Evolutionary conservation across 2,329 filamentous ascomycete genomes (phyloP), one percentile per base, ranked within the genome.

Genomic region (Calonectria montana): DNA sequence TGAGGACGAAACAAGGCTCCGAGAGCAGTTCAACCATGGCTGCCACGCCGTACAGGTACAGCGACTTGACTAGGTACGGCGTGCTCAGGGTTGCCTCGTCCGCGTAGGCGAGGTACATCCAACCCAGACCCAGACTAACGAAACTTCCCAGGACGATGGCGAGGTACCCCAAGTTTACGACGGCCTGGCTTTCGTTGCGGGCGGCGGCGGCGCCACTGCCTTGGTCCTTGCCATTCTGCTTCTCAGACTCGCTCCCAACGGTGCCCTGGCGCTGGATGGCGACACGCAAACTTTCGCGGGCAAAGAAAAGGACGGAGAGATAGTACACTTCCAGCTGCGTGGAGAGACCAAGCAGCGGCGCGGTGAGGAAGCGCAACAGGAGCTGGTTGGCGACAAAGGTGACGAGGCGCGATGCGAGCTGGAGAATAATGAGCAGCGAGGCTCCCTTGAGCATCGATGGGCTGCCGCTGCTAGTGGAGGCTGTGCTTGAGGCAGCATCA

Each of bases 371-470:
- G 41, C 96, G 94, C 9, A 99, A 89, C 35, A 99, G 90, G 43
- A 97, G 83, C 83, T 99, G 96, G 84, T 98, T 99, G 81, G 97
- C 94, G 76, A 93, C 84, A 84, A 99, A 99, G 27, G 96, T 98
- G 74, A 97, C 86, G 67, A 93, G 92, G 72, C 96, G 93, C n/a
- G 96, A 98, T 53, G 89, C 88, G 74, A 99, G 88, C 84, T 98
- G 97, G 53, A 98, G 91, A 64, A 94, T 86, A 81, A 99, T 97
- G 76, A 99, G 90, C 80, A 97, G 92, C 16, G 94, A 94, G 65
- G 95, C 95, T 68, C 94, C 95, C 71, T 91, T 90, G 65, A 94
- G 89, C 73, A 83, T 84, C 65, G 83, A 83, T 0, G 81, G 74
- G 35, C 23, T 53, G 23, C 50, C 73, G 31, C 23, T 41, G 27